Conservation (phyloP, 2,329 filamentous ascomycete species). For the Fusarium vanettenii region DNA sequence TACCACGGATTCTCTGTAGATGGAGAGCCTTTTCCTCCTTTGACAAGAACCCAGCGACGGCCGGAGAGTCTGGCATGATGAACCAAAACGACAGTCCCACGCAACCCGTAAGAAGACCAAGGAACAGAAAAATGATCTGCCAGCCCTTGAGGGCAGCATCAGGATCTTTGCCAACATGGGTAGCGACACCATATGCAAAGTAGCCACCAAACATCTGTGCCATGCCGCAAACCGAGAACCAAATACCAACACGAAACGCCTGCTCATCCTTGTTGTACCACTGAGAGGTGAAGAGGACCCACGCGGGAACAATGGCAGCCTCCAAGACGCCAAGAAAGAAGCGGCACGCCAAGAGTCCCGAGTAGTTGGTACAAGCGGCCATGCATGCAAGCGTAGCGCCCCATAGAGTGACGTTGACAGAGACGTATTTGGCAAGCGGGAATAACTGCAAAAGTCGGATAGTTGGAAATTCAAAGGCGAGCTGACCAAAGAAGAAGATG, state of each 20-base stretch:
- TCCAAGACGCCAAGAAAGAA: conserved; percentile 31
- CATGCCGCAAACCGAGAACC: conserved; percentile 33
- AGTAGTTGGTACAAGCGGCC: conserved; percentile 28
- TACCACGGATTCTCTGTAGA: conserved; percentile 21
- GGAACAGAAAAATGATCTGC: conserved; percentile 30
- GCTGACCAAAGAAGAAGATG: conserved; percentile 48
- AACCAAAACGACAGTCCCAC: conserved; percentile 27
- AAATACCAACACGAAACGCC: conserved; percentile 34
- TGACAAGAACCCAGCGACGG: conserved; percentile 11
- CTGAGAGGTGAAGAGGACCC: conserved; percentile 33
- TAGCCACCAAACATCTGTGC: conserved; percentile 39
- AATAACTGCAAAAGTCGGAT: conserved; percentile 52
- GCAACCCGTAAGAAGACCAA: conserved; percentile 11
- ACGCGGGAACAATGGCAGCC: conserved; percentile 22
- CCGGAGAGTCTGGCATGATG: conserved; percentile 27
- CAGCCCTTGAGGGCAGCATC: conserved; percentile 14
- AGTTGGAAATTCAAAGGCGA: conserved; percentile 53
- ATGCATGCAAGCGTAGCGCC: conserved; percentile 37
- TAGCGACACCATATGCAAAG: conserved; percentile 36
- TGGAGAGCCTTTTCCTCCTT: conserved; percentile 19
- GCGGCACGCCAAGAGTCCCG: conserved; percentile 21
- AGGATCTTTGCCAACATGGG: conserved; percentile 27
- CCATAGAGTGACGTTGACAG: conserved; percentile 51
- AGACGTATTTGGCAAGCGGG: conserved; percentile 52
- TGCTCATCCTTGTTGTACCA: conserved; percentile 39